A percentile compares a stretch with the other conserved stretches of the same genome.
Evolutionary conservation across 768 basidiomycete genomes (phyloP).

Genomic region (Boletus tomentosulus): DNA sequence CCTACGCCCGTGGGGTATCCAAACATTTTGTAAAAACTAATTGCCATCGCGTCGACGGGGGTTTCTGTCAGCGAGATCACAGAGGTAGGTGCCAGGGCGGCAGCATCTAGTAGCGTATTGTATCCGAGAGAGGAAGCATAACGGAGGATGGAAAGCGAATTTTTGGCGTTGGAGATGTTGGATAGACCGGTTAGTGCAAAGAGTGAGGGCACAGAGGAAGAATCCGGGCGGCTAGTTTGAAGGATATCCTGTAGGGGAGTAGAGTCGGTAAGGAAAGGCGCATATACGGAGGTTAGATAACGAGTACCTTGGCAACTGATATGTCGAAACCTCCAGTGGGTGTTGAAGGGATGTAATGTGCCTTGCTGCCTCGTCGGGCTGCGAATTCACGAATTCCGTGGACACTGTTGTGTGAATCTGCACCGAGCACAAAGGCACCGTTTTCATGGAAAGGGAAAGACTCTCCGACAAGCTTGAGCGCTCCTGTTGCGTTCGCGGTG

Average conservation of each 20-base stretch:
- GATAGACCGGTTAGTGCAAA: slow-evolving; percentile 80
- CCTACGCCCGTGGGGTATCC: slow-evolving; percentile 85
- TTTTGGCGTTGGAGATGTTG: slow-evolving; percentile 76
- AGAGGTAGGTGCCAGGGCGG: slow-evolving; percentile 74
- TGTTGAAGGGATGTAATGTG: slow-evolving; percentile 63
- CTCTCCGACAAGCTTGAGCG: slow-evolving; percentile 80
- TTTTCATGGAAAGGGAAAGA: slow-evolving; percentile 63
- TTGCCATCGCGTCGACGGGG: slow-evolving; percentile 75
- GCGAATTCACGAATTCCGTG: slow-evolving; percentile 80
- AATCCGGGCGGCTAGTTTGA: slow-evolving; percentile 42
- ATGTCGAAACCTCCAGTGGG: slow-evolving; percentile 61
- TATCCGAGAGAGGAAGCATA: slow-evolving; percentile 70
- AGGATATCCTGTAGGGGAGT: slow-evolving; percentile 46
- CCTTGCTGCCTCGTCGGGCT: slow-evolving; percentile 45
- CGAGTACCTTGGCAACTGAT: slow-evolving; percentile 54
- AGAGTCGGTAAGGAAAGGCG: slow-evolving; percentile 1
- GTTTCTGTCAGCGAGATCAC: slow-evolving; percentile 59
- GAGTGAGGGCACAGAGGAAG: slow-evolving; percentile 44
- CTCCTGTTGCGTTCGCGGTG: slow-evolving; percentile 74
- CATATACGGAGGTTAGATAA: slow-evolving; percentile 13
- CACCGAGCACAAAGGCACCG: slow-evolving; percentile 62
- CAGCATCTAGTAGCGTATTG: slow-evolving; percentile 74
- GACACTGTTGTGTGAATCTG: slow-evolving; percentile 82
- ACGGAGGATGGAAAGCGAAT: slow-evolving; percentile 56
- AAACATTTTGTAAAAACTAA: slow-evolving; percentile 90